Percentiles rank a stretch among this genome's conserved stretches.
Evolutionary conservation across 129 eudicot species (phyloP).

Genomic region (Chrysanthemum seticuspe): DNA sequence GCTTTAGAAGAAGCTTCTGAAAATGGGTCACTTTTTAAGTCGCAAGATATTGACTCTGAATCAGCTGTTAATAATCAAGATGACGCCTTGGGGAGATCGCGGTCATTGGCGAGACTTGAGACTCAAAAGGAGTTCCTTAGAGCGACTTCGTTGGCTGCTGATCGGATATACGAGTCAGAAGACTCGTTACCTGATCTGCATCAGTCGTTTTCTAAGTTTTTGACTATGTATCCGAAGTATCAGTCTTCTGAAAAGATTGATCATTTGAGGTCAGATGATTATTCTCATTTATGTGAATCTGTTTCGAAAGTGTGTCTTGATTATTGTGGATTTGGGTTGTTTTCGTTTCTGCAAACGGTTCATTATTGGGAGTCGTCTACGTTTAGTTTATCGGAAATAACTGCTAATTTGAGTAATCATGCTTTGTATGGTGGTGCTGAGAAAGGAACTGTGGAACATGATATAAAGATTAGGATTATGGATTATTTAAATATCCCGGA

Average conservation of each 20-base stretch:
- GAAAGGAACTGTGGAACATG: conserved; percentile 87
- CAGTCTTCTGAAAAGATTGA: conserved; percentile 88
- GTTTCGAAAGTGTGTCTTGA: conserved; percentile 93
- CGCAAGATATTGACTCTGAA: conserved; percentile 74
- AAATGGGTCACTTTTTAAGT: conserved; percentile 88
- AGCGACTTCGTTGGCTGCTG: conserved; percentile 97
- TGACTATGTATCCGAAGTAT: conserved; percentile 94
- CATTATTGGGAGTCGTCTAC: conserved; percentile 94
- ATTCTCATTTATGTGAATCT: conserved; percentile 62
- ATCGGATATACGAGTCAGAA: conserved; percentile 64
- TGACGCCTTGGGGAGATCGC: conserved; percentile 72
- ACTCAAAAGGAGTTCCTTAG: conserved; percentile 86
- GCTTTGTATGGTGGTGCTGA: conserved; percentile 98
- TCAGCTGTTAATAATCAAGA: conserved; percentile 55
- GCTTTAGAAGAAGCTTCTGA: conserved; percentile 99
- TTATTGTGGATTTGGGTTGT: conserved; percentile 96
- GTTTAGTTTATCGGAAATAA: conserved; percentile 90
- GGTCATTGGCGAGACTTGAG: conserved; percentile 81
- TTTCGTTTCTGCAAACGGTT: conserved; percentile 86
- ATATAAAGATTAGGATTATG: conserved; percentile 86
- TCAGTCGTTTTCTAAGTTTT: conserved; percentile 81
- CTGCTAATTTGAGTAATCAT: conserved; percentile 96
- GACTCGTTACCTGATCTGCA: conserved; percentile 74
- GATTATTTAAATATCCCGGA: conserved; percentile 96
- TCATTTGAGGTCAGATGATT: conserved; percentile 86